phyloP scores from a whole-genome alignment of 129 eudicot species.

The Helichrysum umbraculigerum region DNA sequence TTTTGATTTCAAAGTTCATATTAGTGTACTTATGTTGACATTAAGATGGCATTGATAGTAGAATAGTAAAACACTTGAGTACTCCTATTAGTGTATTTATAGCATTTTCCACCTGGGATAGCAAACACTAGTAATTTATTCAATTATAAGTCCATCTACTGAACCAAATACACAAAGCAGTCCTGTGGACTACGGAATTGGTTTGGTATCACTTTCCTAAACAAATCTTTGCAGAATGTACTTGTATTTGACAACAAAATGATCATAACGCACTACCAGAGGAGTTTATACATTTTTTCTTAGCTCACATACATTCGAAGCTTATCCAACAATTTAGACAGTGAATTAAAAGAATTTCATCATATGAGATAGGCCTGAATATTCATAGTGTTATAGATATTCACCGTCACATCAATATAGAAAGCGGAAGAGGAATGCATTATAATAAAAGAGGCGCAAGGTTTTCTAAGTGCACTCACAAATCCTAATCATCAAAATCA shows the following conservation, averaged over 20 bases:
- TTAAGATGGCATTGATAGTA: not conserved
- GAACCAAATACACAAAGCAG: not conserved
- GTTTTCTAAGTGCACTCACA: not conserved
- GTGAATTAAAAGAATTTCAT: not conserved
- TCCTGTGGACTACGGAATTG: not conserved
- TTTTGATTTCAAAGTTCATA: not conserved
- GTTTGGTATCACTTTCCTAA: not conserved
- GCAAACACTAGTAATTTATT: not conserved
- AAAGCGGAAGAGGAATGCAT: not conserved
- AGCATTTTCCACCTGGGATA: not conserved
- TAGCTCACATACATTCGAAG: too few relatives aligned
- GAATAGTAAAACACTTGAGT: not conserved
- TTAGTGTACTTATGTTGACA: not conserved
- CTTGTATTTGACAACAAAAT: too few relatives aligned
- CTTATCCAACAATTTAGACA: too few relatives aligned
- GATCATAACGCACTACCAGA: too few relatives aligned
- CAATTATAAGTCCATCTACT: not conserved
- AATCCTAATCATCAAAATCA: not conserved
- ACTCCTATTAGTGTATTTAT: not conserved
- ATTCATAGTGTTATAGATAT: not conserved
- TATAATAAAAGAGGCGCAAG: not conserved
- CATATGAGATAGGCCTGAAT: not conserved
- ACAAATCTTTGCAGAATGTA: not conserved
- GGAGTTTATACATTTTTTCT: not conserved
- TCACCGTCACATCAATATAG: not conserved